Base-by-base conservation (phyloP, 306 rosid species). In the Quercus engelmannii region DNA sequence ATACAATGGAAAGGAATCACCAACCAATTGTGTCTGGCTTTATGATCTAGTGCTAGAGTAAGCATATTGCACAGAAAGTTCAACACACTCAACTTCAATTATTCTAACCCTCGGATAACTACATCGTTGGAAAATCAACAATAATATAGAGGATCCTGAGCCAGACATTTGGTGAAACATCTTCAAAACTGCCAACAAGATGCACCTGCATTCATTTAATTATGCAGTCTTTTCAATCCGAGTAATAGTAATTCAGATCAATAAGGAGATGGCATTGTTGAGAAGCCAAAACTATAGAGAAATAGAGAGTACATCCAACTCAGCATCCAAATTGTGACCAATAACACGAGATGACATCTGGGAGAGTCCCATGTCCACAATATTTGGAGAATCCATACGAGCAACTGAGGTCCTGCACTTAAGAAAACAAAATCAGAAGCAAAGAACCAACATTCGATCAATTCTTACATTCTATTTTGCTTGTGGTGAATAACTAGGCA, bases 301-400 rank as follows among this genome's bases (percentile, higher is more conserved):
- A 33, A 33, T 5, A 33, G 38, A 33, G 38, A 33, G 38, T 33
- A 33, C 7, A 9, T 51, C 46, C 19, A 20, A 52, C 7, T 82
- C 59, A 56, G 62, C 80, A 63, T 91, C 90, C 85, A 57, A 69
- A 54, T 81, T 64, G n/a, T 46, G 65, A 33, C 86, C 87, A 63
- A 81, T 55, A 56, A 92, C 85, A 23, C 12, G 76, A 8, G 88
- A 76, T 80, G 90, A 62, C 97, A 91, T 92, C 71, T 94, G 98
- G 25, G 25, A 1, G 74, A 94, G 76, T 56, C 97, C 98, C 65
- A 3, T 81, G 73, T 87, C 93, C 67, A 94, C 92, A 84, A 92
- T 74, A 38, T 84, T 14, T 12, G 97, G 95, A 65, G 94, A 94
- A 86, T 92, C 99, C 88, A 94, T 76, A 85, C 91, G 99, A 0